Evolutionary conservation across 495 filamentous ascomycete genomes (phyloP).

Genomic region (Trichocladium uniseriatum): DNA sequence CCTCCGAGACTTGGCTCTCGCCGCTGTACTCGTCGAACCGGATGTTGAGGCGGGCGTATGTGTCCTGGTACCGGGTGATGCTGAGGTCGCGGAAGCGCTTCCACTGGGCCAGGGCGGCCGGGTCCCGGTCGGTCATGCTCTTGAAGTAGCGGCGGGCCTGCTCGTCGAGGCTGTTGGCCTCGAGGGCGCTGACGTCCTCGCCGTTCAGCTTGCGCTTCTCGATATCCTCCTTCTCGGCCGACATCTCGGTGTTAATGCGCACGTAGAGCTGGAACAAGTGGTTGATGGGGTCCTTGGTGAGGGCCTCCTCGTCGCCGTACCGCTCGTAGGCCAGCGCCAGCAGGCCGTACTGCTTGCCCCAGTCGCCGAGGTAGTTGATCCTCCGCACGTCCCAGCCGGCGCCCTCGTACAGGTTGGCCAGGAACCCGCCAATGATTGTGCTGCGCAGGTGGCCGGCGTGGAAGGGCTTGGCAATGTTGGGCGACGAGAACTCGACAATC

Average conservation of each 20-base stretch:
- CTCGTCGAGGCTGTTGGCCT: constrained; percentile 49
- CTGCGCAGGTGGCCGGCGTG: constrained; percentile 58
- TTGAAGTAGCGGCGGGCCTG: constrained; percentile 75
- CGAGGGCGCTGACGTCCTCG: constrained; percentile 40
- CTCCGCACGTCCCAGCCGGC: constrained; percentile 53
- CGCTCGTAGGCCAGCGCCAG: constrained; percentile 50
- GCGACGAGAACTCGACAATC: constrained; percentile 50
- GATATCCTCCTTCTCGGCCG: constrained; percentile 46
- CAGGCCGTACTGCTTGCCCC: constrained; percentile 59
- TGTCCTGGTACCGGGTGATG: constrained; percentile 69
- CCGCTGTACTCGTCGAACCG: constrained; percentile 89
- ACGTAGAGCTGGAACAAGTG: constrained; percentile 59
- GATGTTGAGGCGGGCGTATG: constrained; percentile 55
- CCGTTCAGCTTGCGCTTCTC: constrained; percentile 39
- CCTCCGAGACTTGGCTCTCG: constrained; percentile 81
- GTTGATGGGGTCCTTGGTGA: constrained; percentile 50
- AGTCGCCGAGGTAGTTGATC: constrained; percentile 61
- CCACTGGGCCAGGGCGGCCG: constrained; percentile 71
- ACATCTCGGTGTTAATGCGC: constrained; percentile 48
- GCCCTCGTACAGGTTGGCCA: constrained; percentile 49
- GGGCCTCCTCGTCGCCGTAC: constrained; percentile 50
- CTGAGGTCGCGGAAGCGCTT: constrained; percentile 80
- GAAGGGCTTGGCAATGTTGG: constrained; percentile 60
- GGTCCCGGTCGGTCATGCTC: constrained; percentile 76
- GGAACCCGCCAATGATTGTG: constrained; percentile 58